Evolutionary conservation across 768 basidiomycete species (phyloP).

Genomic region (Boletus tylopilopsis): DNA sequence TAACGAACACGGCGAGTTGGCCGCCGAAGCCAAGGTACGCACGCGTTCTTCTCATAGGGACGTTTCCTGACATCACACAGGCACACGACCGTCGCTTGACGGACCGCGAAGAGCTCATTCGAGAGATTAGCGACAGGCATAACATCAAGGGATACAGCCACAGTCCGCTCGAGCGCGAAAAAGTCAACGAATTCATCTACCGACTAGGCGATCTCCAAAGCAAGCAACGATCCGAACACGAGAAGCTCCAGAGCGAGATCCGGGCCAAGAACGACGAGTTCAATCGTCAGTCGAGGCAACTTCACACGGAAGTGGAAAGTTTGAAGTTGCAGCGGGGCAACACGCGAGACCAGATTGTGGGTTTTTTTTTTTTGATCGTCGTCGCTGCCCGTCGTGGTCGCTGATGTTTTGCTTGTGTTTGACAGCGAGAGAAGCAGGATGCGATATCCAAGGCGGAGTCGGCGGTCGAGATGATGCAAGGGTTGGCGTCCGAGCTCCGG

Average conservation of each 20-base stretch:
- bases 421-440: slow-evolving; percentile 47
- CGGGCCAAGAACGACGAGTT: slow-evolving; percentile 61
- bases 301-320: slow-evolving; percentile 53
- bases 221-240: slow-evolving; percentile 59
- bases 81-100: slow-evolving; percentile 66
- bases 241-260: slow-evolving; percentile 65
- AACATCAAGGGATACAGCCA: slow-evolving; percentile 72
- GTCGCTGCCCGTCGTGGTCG: not conserved
- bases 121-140: slow-evolving; percentile 61
- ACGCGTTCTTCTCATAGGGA: not conserved
- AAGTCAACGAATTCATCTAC: slow-evolving; percentile 70
- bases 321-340: slow-evolving; percentile 50
- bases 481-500: slow-evolving; percentile 50
- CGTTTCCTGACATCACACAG: slow-evolving; percentile 34
- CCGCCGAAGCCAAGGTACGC: slow-evolving; percentile 70
- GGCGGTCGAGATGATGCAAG: slow-evolving; percentile 53
- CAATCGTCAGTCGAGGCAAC: slow-evolving; percentile 50
- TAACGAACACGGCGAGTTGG: slow-evolving; percentile 61
- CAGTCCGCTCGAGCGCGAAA: slow-evolving; percentile 63
- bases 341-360: slow-evolving; percentile 57
- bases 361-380: slow-evolving; percentile 14
- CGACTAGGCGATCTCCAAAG: slow-evolving; percentile 60
- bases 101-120: slow-evolving; percentile 72
- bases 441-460: slow-evolving; percentile 51
- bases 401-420: not conserved